These are phyloP conservation scores for Rhizoctonia solani DNA, from an alignment of 1,284 basidiomycete genomes.

Conservation along the genomic window DNA sequence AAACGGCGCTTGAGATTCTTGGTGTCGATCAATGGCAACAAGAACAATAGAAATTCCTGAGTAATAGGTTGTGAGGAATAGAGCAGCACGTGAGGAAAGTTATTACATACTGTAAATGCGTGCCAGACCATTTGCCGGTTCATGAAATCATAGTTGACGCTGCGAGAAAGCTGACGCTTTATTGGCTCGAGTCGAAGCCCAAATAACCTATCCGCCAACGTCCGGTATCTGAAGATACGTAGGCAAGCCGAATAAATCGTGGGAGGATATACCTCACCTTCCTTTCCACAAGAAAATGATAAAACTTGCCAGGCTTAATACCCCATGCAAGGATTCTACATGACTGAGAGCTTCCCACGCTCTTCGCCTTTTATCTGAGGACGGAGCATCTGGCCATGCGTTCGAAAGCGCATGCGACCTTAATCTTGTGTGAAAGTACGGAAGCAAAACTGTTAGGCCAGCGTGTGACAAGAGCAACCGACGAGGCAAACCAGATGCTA, in stretches of 20 bases:
- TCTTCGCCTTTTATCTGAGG: conserved; percentile 71
- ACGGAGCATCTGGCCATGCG: conserved; percentile 89
- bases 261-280: conserved; percentile 55
- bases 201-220: conserved; percentile 82
- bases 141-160: conserved; percentile 98
- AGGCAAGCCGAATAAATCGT: neutral
- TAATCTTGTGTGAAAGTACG: conserved; percentile 77
- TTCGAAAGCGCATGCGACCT: conserved; percentile 76
- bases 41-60: conserved; percentile 94
- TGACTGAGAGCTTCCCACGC: conserved; percentile 74
- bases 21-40: conserved; percentile 81
- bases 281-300: conserved; percentile 85
- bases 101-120: conserved; percentile 81
- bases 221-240: conserved; percentile 69
- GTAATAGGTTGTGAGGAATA: neutral
- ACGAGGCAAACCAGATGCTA: conserved; percentile 66
- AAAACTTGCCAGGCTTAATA: conserved; percentile 75
- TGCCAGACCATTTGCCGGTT: conserved; percentile 99
- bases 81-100: neutral
- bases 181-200: conserved; percentile 78
- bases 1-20: conserved; percentile 65
- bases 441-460: conserved; percentile 72
- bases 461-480: conserved; percentile 69
- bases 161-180: conserved; percentile 69
- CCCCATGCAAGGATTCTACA: conserved; percentile 66